A percentile compares a stretch with the other conserved stretches of the same genome.
phyloP scores from a whole-genome alignment of 2,329 filamentous ascomycete species.

The Aspergillus caelatus region DNA sequence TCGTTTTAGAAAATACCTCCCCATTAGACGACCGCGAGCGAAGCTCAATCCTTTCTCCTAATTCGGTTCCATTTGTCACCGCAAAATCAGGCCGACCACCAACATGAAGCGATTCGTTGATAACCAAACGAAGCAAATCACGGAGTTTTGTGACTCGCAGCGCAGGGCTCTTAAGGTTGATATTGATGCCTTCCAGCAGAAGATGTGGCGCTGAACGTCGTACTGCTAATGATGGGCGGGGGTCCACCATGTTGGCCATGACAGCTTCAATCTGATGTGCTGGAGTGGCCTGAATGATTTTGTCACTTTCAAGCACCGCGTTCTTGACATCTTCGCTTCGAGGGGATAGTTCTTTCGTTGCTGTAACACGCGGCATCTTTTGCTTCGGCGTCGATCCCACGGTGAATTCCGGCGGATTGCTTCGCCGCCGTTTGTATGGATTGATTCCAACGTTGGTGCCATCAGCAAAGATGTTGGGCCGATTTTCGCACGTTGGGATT shows the following conservation, averaged over 20 bases:
- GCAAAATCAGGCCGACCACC: conserved; percentile 52
- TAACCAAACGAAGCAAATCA: conserved; percentile 49
- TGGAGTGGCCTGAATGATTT: conserved; percentile 40
- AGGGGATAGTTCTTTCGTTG: conserved; percentile 39
- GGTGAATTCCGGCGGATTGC: conserved; percentile 41
- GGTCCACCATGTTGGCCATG: conserved; percentile 42
- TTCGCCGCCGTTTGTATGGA: conserved; percentile 49
- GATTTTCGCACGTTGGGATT: conserved; percentile 33
- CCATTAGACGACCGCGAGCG: conserved; percentile 48
- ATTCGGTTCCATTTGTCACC: conserved; percentile 45
- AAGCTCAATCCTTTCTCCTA: conserved; percentile 51
- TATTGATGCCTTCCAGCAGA: conserved; percentile 39
- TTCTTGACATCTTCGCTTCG: conserved; percentile 45
- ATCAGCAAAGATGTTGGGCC: conserved; percentile 46
- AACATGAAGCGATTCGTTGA: conserved; percentile 52
- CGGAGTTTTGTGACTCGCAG: conserved; percentile 49
- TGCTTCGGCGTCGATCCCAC: conserved; percentile 39
- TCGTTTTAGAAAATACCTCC: conserved; percentile 45
- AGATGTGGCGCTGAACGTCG: conserved; percentile 40
- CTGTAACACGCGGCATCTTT: conserved; percentile 34
- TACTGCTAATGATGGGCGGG: conserved; percentile 38
- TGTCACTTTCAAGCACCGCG: conserved; percentile 47
- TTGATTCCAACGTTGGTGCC: conserved; percentile 48
- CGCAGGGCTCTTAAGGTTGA: conserved; percentile 37
- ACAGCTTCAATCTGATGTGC: conserved; percentile 42